A percentile compares a stretch with the other conserved stretches of the same genome.
phyloP scores from a whole-genome alignment of 805 yeast species.

The Ogataea methylovora region DNA sequence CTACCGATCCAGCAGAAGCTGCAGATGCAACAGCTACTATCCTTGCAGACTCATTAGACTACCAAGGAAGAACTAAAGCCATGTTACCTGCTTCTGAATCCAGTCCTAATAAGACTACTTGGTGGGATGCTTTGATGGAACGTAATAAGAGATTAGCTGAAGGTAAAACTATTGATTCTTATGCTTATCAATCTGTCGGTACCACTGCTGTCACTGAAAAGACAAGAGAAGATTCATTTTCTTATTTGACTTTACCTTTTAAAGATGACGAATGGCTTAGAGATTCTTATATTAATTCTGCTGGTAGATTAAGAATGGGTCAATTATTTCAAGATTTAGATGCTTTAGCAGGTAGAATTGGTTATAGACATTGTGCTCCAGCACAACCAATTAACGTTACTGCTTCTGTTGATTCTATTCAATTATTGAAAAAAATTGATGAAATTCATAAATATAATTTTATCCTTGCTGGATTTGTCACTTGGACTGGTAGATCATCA shows the following conservation, averaged over 20 bases:
- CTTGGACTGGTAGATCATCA: slow-evolving; percentile 92
- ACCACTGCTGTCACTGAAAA: slow-evolving; percentile 64
- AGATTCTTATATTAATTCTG: slow-evolving; percentile 83
- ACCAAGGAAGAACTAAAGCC: slow-evolving; percentile 30
- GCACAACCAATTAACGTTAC: slow-evolving; percentile 95
- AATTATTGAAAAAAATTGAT: slow-evolving; percentile 78
- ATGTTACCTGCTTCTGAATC: slow-evolving; percentile 15
- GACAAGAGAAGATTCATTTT: slow-evolving; percentile 71
- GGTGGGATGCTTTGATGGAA: slow-evolving; percentile 81
- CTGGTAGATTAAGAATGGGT: slow-evolving; percentile 88
- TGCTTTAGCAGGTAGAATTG: slow-evolving; percentile 89
- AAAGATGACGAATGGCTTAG: slow-evolving; percentile 75
- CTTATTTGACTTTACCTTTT: slow-evolving; percentile 68
- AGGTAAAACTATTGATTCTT: slow-evolving; percentile 67
- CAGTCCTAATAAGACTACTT: slow-evolving; percentile 48
- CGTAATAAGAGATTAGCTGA: slow-evolving; percentile 61
- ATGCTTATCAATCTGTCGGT: slow-evolving; percentile 64
- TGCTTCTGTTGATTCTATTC: slow-evolving; percentile 88
- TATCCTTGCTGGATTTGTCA: slow-evolving; percentile 81
- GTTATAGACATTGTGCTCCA: slow-evolving; percentile 89
- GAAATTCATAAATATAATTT: slow-evolving; percentile 70
- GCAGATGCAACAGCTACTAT: slow-evolving; percentile 75
- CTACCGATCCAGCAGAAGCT: slow-evolving; percentile 46
- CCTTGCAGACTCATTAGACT: slow-evolving; percentile 50
- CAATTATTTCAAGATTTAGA: slow-evolving; percentile 92